Conservation (phyloP, 169 alveolate species). For the Theileria annulata region DNA sequence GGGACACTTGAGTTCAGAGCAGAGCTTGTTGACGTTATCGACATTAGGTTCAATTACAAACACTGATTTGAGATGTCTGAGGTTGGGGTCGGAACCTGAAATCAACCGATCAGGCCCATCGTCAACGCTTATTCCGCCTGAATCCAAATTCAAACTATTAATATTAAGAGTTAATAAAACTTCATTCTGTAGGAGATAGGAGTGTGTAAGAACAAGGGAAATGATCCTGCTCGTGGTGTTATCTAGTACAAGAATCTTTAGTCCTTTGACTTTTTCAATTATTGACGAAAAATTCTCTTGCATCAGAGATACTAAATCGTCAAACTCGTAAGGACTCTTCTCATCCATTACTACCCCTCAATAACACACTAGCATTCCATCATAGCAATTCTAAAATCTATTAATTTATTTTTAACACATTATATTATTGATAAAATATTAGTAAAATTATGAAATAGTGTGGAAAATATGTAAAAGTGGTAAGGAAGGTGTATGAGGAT, state of each 20-base stretch:
- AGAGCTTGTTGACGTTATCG: conserved; percentile 80
- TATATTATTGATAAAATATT: neutral
- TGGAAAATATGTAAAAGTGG: neutral
- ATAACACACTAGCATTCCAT: neutral
- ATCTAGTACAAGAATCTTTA: conserved; percentile 90
- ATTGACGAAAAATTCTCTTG: conserved; percentile 70
- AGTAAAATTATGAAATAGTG: neutral
- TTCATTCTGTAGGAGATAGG: conserved; percentile 88
- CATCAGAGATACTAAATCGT: conserved; percentile 61
- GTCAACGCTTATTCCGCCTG: conserved; percentile 11
- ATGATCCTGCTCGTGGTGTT: conserved; percentile 87
- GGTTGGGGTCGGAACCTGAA: conserved; percentile 67
- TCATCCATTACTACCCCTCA: conserved; percentile 21
- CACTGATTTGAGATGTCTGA: conserved; percentile 87
- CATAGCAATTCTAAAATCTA: neutral
- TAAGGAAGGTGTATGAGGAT: neutral
- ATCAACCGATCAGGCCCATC: neutral
- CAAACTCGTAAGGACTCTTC: conserved; percentile 68
- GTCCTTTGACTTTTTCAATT: conserved; percentile 72
- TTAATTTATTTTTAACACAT: neutral
- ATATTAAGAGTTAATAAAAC: conserved; percentile 89
- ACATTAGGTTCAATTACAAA: conserved; percentile 87
- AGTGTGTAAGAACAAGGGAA: conserved; percentile 88
- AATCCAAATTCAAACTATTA: conserved; percentile 72
- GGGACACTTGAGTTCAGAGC: conserved; percentile 84